Evolutionary conservation across 495 filamentous ascomycete genomes (phyloP).

Genomic region (Penicillium bovifimosum): DNA sequence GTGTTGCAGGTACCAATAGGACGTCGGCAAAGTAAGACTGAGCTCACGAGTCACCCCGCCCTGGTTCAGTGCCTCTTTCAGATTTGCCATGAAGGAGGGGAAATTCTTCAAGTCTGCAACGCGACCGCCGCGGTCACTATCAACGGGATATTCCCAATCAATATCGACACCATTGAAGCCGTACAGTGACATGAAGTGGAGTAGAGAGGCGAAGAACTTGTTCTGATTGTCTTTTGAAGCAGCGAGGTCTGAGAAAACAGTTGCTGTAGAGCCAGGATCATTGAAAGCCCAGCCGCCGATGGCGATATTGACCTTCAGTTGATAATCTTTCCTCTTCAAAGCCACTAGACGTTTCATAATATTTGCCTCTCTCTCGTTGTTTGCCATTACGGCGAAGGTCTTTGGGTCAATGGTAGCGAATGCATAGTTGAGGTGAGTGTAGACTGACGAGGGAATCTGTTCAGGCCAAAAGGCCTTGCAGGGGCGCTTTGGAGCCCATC

Average conservation of each 20-base stretch:
- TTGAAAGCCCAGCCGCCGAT: conserved; percentile 42
- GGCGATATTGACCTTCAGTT: conserved; percentile 36
- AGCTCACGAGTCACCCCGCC: conserved; percentile 33
- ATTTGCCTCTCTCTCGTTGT: conserved; percentile 8
- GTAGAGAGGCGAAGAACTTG: conserved; percentile 40
- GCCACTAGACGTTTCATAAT: conserved; percentile 28
- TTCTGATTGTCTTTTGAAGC: conserved; percentile 23
- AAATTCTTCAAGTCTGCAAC: conserved; percentile 39
- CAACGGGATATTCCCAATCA: conserved; percentile 49
- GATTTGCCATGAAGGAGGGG: conserved; percentile 34
- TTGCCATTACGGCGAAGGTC: conserved; percentile 25
- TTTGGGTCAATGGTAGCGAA: conserved; percentile 31
- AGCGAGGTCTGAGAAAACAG: conserved; percentile 28
- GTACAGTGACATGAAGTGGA: conserved; percentile 39
- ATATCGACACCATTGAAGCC: conserved; percentile 53
- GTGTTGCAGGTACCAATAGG: conserved; percentile 44
- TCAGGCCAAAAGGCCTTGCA: conserved; percentile 5
- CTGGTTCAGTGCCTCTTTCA: conserved; percentile 30
- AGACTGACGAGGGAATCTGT: conserved; percentile 5
- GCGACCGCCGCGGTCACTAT: conserved; percentile 33
- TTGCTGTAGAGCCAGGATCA: conserved; percentile 20
- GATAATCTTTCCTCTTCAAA: conserved; percentile 26
- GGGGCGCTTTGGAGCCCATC: background rate
- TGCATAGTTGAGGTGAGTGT: conserved; percentile 40
- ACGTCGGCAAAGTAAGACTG: conserved; percentile 32